phyloP scores from a whole-genome alignment of 345 rosid genomes.

The Durio zibethinus region DNA sequence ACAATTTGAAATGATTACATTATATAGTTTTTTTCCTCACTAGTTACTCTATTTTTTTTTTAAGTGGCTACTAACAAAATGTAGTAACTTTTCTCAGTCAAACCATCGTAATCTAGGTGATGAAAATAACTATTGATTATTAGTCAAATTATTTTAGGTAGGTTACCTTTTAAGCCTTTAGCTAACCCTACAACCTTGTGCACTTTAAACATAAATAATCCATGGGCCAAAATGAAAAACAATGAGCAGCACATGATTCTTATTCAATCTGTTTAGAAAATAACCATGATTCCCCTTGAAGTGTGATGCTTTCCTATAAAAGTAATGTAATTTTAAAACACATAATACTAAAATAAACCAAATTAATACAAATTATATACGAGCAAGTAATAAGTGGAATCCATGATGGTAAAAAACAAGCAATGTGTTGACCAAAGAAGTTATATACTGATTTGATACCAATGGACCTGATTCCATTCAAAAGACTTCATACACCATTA shows the following conservation, averaged over 20 bases:
- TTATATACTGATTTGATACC: constrained; percentile 79
- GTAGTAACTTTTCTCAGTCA: not conserved
- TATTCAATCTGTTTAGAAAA: not conserved
- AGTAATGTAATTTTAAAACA: not conserved
- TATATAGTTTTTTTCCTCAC: not conserved
- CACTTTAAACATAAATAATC: not conserved
- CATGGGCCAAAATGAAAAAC: not conserved
- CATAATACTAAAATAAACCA: not conserved
- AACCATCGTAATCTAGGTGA: not conserved
- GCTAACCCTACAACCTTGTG: not conserved
- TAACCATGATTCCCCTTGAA: not conserved
- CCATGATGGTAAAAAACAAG: not conserved
- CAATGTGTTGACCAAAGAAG: constrained; percentile 13
- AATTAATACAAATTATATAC: not conserved
- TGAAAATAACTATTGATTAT: not conserved
- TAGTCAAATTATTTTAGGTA: not conserved
- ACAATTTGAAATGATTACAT: not conserved
- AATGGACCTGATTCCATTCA: no score
- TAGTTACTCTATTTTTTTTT: not conserved
- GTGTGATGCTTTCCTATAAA: not conserved
- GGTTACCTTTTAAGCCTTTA: not conserved
- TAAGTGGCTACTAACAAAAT: not conserved
- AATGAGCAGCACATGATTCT: not conserved
- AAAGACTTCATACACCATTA: not conserved
- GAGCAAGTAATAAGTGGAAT: constrained; percentile 8